A percentile compares a stretch with the other conserved stretches of the same genome.
These are phyloP conservation scores for Neospermospora avenae DNA, from an alignment of 2,329 filamentous ascomycete genomes.

Conservation along the genomic window DNA sequence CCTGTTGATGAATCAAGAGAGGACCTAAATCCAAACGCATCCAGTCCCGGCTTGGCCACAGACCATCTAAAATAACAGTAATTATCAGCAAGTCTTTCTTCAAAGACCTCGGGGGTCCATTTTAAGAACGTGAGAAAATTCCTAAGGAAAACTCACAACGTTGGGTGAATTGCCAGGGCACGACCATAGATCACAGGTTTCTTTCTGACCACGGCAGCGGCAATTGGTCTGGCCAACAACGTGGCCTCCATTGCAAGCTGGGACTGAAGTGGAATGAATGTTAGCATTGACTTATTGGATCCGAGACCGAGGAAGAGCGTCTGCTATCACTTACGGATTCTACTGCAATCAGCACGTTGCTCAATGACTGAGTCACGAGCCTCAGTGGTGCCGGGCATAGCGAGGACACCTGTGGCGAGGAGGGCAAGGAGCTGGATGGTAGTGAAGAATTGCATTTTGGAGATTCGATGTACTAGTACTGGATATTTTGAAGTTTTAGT, in stretches of 20 bases:
- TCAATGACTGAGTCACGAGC: not conserved
- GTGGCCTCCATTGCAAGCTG: slow-evolving; percentile 5
- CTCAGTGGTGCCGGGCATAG: slow-evolving; percentile 5
- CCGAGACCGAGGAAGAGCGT: no score
- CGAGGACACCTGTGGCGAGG: slow-evolving; percentile 6
- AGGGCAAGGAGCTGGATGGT: slow-evolving; percentile 9
- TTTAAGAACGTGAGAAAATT: not conserved
- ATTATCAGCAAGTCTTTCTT: not conserved
- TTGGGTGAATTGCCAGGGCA: slow-evolving; percentile 4
- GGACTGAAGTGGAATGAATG: no score
- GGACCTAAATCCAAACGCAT: not conserved
- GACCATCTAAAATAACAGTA: not conserved
- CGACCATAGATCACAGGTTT: slow-evolving; percentile 5
- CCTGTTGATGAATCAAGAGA: no score
- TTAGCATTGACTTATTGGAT: no score
- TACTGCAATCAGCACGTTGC: slow-evolving; percentile 2
- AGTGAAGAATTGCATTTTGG: slow-evolving; percentile 17
- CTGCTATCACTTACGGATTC: slow-evolving; percentile 1
- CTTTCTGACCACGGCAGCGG: slow-evolving; percentile 8
- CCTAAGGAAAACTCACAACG: not conserved
- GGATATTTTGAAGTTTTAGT: not conserved
- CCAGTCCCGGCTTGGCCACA: not conserved
- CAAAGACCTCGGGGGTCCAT: not conserved
- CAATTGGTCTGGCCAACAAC: slow-evolving; percentile 4
- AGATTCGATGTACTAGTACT: not conserved